Percentiles rank a stretch among this genome's conserved stretches.
Conservation (phyloP, 2,329 filamentous ascomycete species). For the Colletotrichum endophyticum region DNA sequence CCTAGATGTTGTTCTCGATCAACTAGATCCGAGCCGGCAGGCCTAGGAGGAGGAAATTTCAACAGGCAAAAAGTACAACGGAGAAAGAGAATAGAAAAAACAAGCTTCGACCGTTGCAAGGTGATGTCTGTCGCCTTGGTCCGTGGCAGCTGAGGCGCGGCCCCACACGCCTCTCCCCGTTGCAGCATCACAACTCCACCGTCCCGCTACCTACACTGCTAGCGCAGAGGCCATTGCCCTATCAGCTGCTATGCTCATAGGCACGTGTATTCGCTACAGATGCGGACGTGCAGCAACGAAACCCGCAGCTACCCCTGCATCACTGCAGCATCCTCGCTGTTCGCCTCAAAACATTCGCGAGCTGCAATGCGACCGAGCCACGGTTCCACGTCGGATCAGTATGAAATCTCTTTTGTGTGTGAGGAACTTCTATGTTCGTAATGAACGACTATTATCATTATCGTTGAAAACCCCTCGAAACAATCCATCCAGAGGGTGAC, state of each 20-base stretch:
- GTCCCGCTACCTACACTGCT: background rate
- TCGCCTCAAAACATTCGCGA: background rate
- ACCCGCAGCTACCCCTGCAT: background rate
- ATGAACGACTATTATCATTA: constrained; percentile 13
- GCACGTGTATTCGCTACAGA: constrained; percentile 23
- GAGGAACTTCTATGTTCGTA: background rate
- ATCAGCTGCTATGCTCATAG: constrained; percentile 15
- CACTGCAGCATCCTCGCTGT: background rate
- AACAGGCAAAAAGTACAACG: background rate
- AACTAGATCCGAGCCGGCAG: background rate
- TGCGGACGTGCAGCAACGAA: background rate
- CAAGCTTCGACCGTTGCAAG: constrained; percentile 11
- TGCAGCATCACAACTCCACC: background rate
- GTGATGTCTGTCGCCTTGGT: background rate
- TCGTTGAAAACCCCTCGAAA: background rate
- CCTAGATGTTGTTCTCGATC: background rate
- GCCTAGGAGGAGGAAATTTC: background rate
- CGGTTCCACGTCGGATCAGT: too few species aligned
- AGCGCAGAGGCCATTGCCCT: constrained; percentile 21
- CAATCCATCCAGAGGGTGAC: background rate
- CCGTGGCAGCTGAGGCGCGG: background rate
- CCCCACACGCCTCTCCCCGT: background rate
- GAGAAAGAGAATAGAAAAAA: background rate
- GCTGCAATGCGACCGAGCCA: background rate
- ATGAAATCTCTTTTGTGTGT: background rate